Evolutionary conservation across 106 monocot species (phyloP).

Genomic region (Acanthochlamys bracteata): DNA sequence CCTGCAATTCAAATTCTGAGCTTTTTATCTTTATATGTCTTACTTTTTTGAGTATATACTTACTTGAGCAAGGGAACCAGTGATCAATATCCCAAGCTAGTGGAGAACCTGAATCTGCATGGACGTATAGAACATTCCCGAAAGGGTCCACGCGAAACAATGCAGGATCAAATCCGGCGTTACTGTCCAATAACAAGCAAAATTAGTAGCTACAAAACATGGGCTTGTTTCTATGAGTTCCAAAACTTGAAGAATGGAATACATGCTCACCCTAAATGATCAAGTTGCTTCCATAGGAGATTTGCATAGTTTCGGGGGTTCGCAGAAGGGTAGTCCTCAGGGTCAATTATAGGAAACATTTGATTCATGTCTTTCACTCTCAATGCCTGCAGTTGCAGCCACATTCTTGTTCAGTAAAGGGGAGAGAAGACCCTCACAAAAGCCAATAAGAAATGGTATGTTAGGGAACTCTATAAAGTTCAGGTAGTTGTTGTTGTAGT

Average conservation of each 20-base stretch:
- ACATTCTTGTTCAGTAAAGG: background rate
- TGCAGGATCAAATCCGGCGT: slow-evolving; percentile 89
- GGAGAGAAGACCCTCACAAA: background rate
- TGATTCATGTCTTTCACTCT: slow-evolving; percentile 53
- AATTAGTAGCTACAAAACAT: background rate
- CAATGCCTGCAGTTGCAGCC: slow-evolving; percentile 29
- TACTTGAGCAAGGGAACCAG: slow-evolving; percentile 91
- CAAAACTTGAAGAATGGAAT: background rate
- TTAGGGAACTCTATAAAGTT: too few relatives aligned
- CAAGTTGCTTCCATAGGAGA: slow-evolving; percentile 86
- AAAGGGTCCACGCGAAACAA: slow-evolving; percentile 77
- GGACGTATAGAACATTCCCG: slow-evolving; percentile 79
- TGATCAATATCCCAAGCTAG: slow-evolving; percentile 91
- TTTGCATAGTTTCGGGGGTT: slow-evolving; percentile 54
- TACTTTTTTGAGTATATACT: background rate
- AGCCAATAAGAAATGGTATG: background rate
- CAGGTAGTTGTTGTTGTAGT: too few relatives aligned
- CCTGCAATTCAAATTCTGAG: slow-evolving; percentile 24
- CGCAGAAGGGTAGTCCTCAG: slow-evolving; percentile 31
- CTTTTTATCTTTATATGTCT: too few relatives aligned
- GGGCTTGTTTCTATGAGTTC: background rate
- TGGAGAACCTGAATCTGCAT: slow-evolving; percentile 76
- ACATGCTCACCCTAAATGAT: slow-evolving; percentile 63
- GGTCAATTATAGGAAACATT: slow-evolving; percentile 66
- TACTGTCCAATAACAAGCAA: slow-evolving; percentile 30